phyloP scores from a whole-genome alignment of 2,329 filamentous ascomycete species.

The Verruconis gallopava region DNA sequence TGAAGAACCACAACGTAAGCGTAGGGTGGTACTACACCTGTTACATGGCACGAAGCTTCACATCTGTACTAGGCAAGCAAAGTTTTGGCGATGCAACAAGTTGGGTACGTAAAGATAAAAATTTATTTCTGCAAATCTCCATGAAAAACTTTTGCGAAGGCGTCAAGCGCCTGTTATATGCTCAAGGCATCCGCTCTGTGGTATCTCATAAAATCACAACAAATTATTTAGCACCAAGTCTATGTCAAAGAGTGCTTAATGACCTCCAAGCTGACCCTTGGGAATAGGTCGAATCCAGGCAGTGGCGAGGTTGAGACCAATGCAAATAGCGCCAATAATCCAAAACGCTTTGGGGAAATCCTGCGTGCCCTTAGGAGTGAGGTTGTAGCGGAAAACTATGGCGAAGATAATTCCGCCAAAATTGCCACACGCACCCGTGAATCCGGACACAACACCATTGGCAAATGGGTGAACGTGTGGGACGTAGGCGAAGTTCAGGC shows the following conservation, averaged over 20 bases:
- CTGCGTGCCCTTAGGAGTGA: conserved; percentile 30
- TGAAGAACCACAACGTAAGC: too few species aligned
- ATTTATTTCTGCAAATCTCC: too few species aligned
- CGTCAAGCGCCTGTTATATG: too few species aligned
- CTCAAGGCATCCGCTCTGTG: too few species aligned
- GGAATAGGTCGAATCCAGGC: conserved; percentile 49
- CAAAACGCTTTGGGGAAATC: conserved; percentile 58
- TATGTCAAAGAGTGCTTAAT: conserved; percentile 8
- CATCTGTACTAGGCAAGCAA: too few species aligned
- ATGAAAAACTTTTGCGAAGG: too few species aligned
- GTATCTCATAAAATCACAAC: background rate
- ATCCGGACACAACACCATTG: conserved; percentile 65
- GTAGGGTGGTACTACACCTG: too few species aligned
- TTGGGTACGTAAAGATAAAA: too few species aligned
- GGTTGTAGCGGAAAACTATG: conserved; percentile 66
- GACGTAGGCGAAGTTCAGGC: conserved; percentile 73
- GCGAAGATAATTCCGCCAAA: conserved; percentile 73
- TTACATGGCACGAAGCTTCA: too few species aligned
- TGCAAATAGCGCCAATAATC: conserved; percentile 68
- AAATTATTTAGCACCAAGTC: background rate
- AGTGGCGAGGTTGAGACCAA: conserved; percentile 55
- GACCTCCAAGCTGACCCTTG: conserved; percentile 39
- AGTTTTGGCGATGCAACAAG: too few species aligned
- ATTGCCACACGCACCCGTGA: conserved; percentile 71
- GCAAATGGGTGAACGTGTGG: conserved; percentile 75